phyloP scores from a whole-genome alignment of 495 filamentous ascomycete species.

The Aspergillus avenaceus region DNA sequence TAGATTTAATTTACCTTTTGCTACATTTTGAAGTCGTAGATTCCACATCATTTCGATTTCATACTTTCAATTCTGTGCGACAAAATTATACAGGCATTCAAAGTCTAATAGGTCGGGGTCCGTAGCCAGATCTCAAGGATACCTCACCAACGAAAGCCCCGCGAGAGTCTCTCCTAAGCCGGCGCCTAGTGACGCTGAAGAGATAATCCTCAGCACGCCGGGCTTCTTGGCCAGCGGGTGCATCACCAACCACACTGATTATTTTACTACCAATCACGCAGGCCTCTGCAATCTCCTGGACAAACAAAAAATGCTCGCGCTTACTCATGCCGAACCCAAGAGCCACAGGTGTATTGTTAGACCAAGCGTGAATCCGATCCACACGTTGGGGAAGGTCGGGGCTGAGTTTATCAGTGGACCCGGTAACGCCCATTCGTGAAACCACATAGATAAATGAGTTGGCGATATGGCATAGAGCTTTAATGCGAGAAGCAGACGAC shows the following conservation, averaged over 20 bases:
- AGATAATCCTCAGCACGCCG: slow-evolving; percentile 84
- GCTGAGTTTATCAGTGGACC: slow-evolving; percentile 78
- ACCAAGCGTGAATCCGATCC: slow-evolving; percentile 81
- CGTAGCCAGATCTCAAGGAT: no score
- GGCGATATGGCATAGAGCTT: slow-evolving; percentile 90
- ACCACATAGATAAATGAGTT: slow-evolving; percentile 99
- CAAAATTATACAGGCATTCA: no score
- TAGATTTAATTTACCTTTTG: no score
- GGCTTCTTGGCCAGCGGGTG: slow-evolving; percentile 62
- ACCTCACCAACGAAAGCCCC: slow-evolving; percentile 31
- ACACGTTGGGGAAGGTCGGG: slow-evolving; percentile 74
- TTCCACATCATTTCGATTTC: no score
- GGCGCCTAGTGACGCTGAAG: slow-evolving; percentile 69
- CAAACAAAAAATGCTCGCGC: slow-evolving; percentile 83
- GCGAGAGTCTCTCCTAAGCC: slow-evolving; percentile 33
- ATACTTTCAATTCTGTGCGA: no score
- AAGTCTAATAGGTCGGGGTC: no score
- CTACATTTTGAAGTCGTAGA: no score
- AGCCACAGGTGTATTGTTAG: slow-evolving; percentile 80
- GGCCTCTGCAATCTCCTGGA: slow-evolving; percentile 81
- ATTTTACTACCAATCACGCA: slow-evolving; percentile 98
- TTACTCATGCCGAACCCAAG: slow-evolving; percentile 97
- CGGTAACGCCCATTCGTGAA: slow-evolving; percentile 94
- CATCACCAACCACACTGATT: slow-evolving; percentile 71
- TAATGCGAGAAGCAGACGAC: slow-evolving; percentile 89